Percentiles rank a stretch among this genome's conserved stretches.
These are phyloP conservation scores for Mangifera indica DNA, from an alignment of 345 rosid species.

Conservation along the genomic window DNA sequence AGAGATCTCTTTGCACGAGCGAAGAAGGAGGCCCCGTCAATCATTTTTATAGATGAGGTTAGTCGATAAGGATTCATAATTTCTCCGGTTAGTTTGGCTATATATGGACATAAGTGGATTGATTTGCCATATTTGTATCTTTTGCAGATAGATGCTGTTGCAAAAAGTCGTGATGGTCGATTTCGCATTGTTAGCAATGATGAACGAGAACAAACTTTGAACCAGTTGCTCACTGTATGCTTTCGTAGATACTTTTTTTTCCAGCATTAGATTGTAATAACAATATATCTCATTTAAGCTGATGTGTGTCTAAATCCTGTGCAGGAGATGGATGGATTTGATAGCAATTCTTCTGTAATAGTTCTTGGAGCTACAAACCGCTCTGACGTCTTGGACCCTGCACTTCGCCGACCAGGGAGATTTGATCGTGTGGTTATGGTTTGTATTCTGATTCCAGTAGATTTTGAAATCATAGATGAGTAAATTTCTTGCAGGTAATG, in stretches of 20 bases:
- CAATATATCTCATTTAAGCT: background rate
- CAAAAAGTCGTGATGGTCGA: conserved; percentile 95
- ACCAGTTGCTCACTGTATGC: conserved; percentile 90
- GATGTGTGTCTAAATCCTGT: conserved; percentile 22
- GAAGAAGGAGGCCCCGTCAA: conserved; percentile 96
- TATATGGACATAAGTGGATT: conserved; percentile 14
- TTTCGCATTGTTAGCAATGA: conserved; percentile 82
- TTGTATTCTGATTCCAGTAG: conserved; percentile 30
- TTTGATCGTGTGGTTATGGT: conserved; percentile 96
- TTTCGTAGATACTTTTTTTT: conserved; percentile 11
- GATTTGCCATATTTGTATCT: conserved; percentile 2
- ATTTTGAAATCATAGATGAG: conserved; percentile 14
- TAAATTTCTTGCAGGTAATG: conserved; percentile 5
- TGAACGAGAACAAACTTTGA: conserved; percentile 97
- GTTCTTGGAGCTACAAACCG: conserved; percentile 99
- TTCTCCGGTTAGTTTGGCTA: conserved; percentile 5
- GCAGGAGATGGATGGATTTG: conserved; percentile 99
- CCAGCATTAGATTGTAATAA: conserved; percentile 1
- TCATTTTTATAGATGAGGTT: conserved; percentile 94
- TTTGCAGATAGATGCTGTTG: conserved; percentile 94
- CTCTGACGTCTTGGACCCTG: conserved; percentile 92
- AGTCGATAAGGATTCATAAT: conserved; percentile 6
- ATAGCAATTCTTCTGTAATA: conserved; percentile 88
- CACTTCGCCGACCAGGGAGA: conserved; percentile 96
- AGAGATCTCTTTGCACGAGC: conserved; percentile 95